phyloP scores from a whole-genome alignment of 148 eudicot species.

The Heliosperma pusillum region DNA sequence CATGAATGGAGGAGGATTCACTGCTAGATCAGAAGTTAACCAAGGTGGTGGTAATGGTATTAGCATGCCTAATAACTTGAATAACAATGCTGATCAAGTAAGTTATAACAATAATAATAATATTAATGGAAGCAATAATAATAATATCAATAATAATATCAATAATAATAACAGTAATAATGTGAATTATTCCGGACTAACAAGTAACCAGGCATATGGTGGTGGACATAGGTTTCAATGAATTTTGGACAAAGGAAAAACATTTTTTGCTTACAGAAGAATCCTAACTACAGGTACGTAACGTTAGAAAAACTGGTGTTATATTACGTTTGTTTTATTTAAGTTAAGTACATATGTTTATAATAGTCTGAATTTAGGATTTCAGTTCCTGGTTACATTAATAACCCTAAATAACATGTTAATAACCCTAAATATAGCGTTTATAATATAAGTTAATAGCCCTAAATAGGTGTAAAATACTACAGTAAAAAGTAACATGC shows the following conservation, averaged over 20 bases:
- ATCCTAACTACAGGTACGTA: conserved; percentile 30
- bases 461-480: too few relatives aligned
- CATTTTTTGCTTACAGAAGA: conserved; percentile 20
- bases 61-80: conserved; percentile 11
- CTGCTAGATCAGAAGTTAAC: conserved; percentile 14
- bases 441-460: too few relatives aligned
- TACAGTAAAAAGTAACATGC: too few relatives aligned
- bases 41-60: not conserved
- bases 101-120: conserved; percentile 21
- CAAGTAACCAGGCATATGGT: conserved; percentile 8
- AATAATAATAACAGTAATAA: not conserved
- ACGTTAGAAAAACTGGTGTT: not conserved
- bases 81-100: conserved; percentile 2
- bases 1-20: conserved; percentile 36
- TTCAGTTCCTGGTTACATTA: too few relatives aligned
- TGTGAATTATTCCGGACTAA: not conserved
- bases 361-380: not conserved
- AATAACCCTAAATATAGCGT: too few relatives aligned
- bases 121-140: not conserved
- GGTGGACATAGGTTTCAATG: conserved; percentile 21
- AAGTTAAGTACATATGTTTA: not conserved
- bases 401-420: too few relatives aligned
- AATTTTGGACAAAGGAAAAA: not conserved
- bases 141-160: conserved; percentile 12
- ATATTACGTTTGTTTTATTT: not conserved